Percentiles rank a stretch among this genome's conserved stretches.
phyloP scores from a whole-genome alignment of 148 eudicot species.

The Amaranthus palmeri region DNA sequence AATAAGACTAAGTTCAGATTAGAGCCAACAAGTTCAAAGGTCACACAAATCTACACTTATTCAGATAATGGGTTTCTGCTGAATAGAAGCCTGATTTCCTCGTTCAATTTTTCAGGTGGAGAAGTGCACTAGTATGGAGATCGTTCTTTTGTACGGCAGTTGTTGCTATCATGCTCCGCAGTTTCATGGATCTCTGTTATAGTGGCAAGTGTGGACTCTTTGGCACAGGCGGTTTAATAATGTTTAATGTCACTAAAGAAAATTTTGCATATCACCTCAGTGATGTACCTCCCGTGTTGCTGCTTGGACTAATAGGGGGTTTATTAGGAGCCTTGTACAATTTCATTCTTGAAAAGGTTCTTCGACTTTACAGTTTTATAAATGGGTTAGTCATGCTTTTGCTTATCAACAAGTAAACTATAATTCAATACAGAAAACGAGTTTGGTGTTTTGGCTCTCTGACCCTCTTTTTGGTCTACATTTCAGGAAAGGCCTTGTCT shows the following conservation, averaged over 20 bases:
- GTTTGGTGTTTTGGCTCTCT: neutral
- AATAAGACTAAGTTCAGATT: no score
- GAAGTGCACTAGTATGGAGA: constrained; percentile 96
- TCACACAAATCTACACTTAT: no score
- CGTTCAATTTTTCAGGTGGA: constrained; percentile 56
- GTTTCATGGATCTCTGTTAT: constrained; percentile 73
- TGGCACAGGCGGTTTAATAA: constrained; percentile 93
- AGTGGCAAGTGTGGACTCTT: constrained; percentile 90
- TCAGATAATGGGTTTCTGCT: no score
- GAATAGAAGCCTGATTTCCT: neutral
- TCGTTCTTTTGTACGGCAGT: constrained; percentile 77
- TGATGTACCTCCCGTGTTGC: constrained; percentile 76
- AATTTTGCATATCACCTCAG: constrained; percentile 49
- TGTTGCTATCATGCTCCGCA: constrained; percentile 85
- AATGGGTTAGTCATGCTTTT: constrained; percentile 51
- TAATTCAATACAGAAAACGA: neutral
- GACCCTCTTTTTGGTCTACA: constrained; percentile 11
- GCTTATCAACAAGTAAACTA: neutral
- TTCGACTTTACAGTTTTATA: constrained; percentile 55
- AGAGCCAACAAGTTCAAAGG: no score
- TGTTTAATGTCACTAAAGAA: constrained; percentile 79
- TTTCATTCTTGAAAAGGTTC: constrained; percentile 53
- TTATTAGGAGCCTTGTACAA: constrained; percentile 69
- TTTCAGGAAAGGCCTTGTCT: constrained; percentile 63
- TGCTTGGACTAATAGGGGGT: constrained; percentile 81